phyloP scores from a whole-genome alignment of 2,329 filamentous ascomycete species.

The Diaporthe vexans region DNA sequence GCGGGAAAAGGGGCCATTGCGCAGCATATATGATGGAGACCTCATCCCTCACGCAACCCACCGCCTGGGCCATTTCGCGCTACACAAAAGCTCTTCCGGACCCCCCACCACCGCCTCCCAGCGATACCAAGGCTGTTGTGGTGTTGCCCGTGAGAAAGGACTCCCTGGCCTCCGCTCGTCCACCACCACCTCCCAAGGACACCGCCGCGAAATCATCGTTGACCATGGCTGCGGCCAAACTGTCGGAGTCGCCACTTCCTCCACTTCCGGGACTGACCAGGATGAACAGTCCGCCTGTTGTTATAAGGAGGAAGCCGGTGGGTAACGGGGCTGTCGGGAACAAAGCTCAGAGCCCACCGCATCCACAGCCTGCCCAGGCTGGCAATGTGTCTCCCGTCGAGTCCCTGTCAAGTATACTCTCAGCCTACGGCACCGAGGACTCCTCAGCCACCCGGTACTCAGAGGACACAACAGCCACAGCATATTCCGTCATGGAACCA shows the following conservation, averaged over 20 bases:
- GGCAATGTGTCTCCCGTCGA: slow-evolving; percentile 56
- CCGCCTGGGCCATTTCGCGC: slow-evolving; percentile 61
- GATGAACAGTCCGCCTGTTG: slow-evolving; percentile 37
- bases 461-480: slow-evolving; percentile 37
- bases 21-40: slow-evolving; percentile 46
- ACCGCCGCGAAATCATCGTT: slow-evolving; percentile 27
- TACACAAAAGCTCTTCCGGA: slow-evolving; percentile 71
- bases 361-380: slow-evolving; percentile 43
- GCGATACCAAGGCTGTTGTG: slow-evolving; percentile 22
- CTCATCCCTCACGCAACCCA: slow-evolving; percentile 46
- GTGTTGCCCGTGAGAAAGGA: slow-evolving; percentile 36
- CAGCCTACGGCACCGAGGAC: slow-evolving; percentile 59
- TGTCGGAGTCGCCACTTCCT: slow-evolving; percentile 36
- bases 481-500: slow-evolving; percentile 35
- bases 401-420: slow-evolving; percentile 68
- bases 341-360: slow-evolving; percentile 36
- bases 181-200: slow-evolving; percentile 42
- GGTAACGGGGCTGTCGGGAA: slow-evolving; percentile 33
- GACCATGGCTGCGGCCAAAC: slow-evolving; percentile 32
- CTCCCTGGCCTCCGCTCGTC: slow-evolving; percentile 43
- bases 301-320: slow-evolving; percentile 40
- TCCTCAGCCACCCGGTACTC: slow-evolving; percentile 35
- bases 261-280: slow-evolving; percentile 33
- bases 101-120: slow-evolving; percentile 56
- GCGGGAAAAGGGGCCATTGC: slow-evolving; percentile 32